Percentiles rank a stretch among this genome's conserved stretches.
Evolutionary conservation across 768 basidiomycete species (phyloP).

Genomic region (Serendipita sp.): DNA sequence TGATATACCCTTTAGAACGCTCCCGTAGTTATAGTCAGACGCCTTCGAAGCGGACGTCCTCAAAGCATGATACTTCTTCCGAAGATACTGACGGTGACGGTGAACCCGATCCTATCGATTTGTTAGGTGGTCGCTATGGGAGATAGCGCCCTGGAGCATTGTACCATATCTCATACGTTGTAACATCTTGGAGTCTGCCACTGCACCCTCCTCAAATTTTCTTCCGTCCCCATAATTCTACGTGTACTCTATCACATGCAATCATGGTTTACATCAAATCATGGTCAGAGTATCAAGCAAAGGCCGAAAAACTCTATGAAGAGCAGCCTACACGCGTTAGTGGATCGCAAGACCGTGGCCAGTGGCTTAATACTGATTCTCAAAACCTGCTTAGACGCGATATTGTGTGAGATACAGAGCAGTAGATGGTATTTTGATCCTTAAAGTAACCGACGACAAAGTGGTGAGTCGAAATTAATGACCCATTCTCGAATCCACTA

Average conservation of each 20-base stretch:
- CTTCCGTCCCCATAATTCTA: no score
- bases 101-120: no score
- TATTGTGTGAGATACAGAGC: constrained; percentile 87
- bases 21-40: no score
- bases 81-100: no score
- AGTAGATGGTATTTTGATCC: constrained; percentile 68
- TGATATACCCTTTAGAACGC: no score
- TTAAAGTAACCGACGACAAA: constrained; percentile 85
- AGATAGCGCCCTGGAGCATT: no score
- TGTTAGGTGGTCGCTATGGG: no score
- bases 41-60: no score
- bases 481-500: background rate
- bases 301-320: constrained; percentile 69
- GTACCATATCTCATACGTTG: no score
- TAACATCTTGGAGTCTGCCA: no score
- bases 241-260: background rate
- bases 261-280: constrained; percentile 74
- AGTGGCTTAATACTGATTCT: background rate
- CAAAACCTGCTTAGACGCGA: constrained; percentile 39
- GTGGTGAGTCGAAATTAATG: constrained; percentile 39
- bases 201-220: no score
- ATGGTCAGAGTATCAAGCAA: constrained; percentile 84
- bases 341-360: constrained; percentile 7
- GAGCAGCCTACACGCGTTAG: constrained; percentile 63
- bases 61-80: no score